Percentiles rank a stretch among this genome's conserved stretches.
These are phyloP conservation scores for Tetrahymena borealis DNA, from an alignment of 73 alveolate species.

Conservation along the genomic window DNA sequence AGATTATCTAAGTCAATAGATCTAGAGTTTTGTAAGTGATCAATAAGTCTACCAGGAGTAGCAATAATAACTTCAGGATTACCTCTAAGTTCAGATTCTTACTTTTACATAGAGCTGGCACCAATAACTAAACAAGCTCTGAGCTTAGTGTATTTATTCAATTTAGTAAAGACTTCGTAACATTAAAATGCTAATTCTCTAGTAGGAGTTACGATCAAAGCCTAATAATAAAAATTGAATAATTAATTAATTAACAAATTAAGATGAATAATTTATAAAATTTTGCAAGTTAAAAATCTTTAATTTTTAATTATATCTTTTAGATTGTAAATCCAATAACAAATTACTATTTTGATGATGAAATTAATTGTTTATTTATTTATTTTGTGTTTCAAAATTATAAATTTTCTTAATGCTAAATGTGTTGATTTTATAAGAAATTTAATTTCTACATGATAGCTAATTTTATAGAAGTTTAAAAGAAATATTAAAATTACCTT, in stretches of 20 bases:
- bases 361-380: too few species aligned
- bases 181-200: conserved; percentile 96
- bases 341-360: too few species aligned
- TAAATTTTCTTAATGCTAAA: neutral
- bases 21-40: conserved; percentile 30
- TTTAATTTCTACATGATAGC: neutral
- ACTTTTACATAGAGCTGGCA: conserved; percentile 66
- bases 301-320: too few species aligned
- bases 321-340: too few species aligned
- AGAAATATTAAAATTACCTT: neutral
- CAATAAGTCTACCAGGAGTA: conserved; percentile 96
- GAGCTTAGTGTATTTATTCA: conserved; percentile 69
- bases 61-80: conserved; percentile 89
- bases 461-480: neutral
- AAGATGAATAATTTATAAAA: too few species aligned
- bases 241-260: neutral
- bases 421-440: neutral
- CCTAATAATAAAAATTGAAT: neutral
- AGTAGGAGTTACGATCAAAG: conserved; percentile 84
- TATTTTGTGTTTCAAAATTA: too few species aligned
- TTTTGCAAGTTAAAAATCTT: neutral
- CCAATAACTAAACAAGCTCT: conserved; percentile 85
- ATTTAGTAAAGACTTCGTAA: conserved; percentile 78
- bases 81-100: conserved; percentile 73
- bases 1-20: conserved; percentile 56